These are phyloP conservation scores for Alternaria viburni DNA, from an alignment of 2,329 filamentous ascomycete species.

Conservation along the genomic window DNA sequence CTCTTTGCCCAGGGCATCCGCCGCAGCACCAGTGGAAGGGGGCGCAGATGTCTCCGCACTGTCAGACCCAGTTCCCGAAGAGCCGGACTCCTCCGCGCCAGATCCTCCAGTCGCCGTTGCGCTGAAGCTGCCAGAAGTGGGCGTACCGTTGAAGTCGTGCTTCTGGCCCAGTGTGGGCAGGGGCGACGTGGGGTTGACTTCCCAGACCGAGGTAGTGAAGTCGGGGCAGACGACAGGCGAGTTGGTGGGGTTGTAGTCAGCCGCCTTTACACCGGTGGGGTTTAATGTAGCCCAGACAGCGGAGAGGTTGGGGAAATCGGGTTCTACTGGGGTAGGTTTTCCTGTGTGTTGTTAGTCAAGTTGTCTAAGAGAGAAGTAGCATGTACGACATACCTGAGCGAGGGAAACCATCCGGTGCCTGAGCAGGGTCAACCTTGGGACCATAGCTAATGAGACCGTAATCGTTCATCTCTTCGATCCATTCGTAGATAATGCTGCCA, in stretches of 20 bases:
- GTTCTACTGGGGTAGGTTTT: slow-evolving; percentile 72
- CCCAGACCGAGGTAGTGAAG: slow-evolving; percentile 73
- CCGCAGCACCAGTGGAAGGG: slow-evolving; percentile 23
- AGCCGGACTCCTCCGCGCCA: neutral
- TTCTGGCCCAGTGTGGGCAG: slow-evolving; percentile 70
- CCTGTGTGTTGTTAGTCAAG: slow-evolving; percentile 39
- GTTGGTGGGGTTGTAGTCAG: slow-evolving; percentile 67
- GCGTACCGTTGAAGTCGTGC: slow-evolving; percentile 21
- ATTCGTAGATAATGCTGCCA: slow-evolving; percentile 86
- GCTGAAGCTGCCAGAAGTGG: slow-evolving; percentile 7
- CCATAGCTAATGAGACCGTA: slow-evolving; percentile 85
- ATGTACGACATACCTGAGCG: slow-evolving; percentile 57
- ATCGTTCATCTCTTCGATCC: slow-evolving; percentile 83
- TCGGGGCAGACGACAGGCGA: slow-evolving; percentile 73
- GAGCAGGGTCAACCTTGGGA: slow-evolving; percentile 58
- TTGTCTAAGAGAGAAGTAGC: neutral
- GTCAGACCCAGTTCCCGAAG: slow-evolving; percentile 3
- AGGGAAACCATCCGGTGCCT: slow-evolving; percentile 70
- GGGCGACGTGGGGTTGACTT: slow-evolving; percentile 70
- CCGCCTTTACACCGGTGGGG: slow-evolving; percentile 71
- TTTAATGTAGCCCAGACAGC: slow-evolving; percentile 75
- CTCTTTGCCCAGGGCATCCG: slow-evolving; percentile 24
- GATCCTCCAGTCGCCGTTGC: slow-evolving; percentile 3
- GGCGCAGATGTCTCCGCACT: slow-evolving; percentile 8
- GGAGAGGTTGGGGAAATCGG: slow-evolving; percentile 81